Evolutionary conservation across 192 early-diverging fungal species (phyloP), one percentile per base, ranked within the genome.

Genomic region (Umbelopsis sp.): DNA sequence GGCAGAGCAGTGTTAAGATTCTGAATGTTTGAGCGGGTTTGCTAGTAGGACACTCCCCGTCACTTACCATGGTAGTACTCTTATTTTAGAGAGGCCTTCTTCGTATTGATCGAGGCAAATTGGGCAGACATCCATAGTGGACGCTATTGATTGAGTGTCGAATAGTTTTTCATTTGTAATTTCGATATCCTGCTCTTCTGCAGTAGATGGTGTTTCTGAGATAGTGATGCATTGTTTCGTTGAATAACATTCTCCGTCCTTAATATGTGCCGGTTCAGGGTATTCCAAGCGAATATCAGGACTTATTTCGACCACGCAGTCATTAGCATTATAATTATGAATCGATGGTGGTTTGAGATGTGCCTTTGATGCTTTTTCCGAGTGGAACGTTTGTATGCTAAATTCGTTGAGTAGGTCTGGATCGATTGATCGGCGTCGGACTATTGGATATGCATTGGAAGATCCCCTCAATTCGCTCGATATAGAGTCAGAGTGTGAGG

Each of bases 71-170:
- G 56, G 56, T 29, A 62, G 29, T 6, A 32, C 26, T 62, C 56
- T 62, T 32, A 26, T 62, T 62, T 20, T 62, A 10, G 56, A 62
- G 17, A 17, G 3, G 17, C 56, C 56, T 11, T 62, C 56, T 34
- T 62, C 29, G 31, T 62, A 62, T 7, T 32, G 4, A 34, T 62
- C 56, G 10, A 62, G 56, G 31, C 56, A 62, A n/a, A 62, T 62
- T 36, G 56, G 29, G 17, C 56, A 62, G 17, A 62, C 29, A 12
- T 62, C 56, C 7, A 32, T 8, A 17, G 29, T 17, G 17, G 56
- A 62, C n/a, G 31, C 16, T 0, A 62, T 29, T 1, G 56, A 62
- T 11, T 12, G 4, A 20, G 11, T 20, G 31, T 62, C 56, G 20
- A 62, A 34, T 5, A 12, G 14, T 20, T 34, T 62, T 34, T 62